phyloP scores from a whole-genome alignment of 2,329 filamentous ascomycete species.

The Thelonectria rubi region DNA sequence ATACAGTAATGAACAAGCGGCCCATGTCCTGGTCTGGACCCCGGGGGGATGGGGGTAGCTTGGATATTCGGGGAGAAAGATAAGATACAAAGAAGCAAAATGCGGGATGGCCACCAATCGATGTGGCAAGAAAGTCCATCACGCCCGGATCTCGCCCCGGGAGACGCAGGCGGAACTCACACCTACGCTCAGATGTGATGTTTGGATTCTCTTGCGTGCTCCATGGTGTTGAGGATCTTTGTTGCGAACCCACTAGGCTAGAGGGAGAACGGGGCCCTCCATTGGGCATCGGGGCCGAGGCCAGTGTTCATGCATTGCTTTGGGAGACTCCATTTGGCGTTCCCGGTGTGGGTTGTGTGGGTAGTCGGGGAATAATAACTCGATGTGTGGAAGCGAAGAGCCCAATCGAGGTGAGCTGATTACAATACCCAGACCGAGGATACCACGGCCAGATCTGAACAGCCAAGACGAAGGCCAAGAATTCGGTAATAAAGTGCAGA shows the following conservation, averaged over 20 bases:
- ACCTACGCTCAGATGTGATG: constrained; percentile 11
- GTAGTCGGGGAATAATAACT: neutral
- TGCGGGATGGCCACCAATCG: neutral
- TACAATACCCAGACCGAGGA: neutral
- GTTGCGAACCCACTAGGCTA: neutral
- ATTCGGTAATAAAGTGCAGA: too few species aligned
- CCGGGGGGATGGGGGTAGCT: neutral
- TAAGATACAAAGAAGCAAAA: neutral
- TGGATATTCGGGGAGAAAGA: constrained; percentile 6
- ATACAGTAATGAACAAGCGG: neutral
- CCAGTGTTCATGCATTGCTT: constrained; percentile 18
- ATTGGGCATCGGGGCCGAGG: constrained; percentile 8
- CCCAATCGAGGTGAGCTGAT: constrained; percentile 6
- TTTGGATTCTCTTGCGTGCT: constrained; percentile 17
- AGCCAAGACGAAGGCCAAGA: too few species aligned
- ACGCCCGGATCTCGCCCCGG: constrained; percentile 4
- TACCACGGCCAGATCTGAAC: neutral
- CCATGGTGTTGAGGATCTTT: neutral
- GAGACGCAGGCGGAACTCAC: neutral
- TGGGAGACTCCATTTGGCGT: constrained; percentile 3
- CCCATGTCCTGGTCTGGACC: neutral
- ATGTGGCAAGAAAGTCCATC: neutral
- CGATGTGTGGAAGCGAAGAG: neutral
- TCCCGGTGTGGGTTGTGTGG: constrained; percentile 4
- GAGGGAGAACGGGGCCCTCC: neutral